These are phyloP conservation scores for Lepiota brunneoincarnata DNA, from an alignment of 768 basidiomycete genomes.

Conservation along the genomic window DNA sequence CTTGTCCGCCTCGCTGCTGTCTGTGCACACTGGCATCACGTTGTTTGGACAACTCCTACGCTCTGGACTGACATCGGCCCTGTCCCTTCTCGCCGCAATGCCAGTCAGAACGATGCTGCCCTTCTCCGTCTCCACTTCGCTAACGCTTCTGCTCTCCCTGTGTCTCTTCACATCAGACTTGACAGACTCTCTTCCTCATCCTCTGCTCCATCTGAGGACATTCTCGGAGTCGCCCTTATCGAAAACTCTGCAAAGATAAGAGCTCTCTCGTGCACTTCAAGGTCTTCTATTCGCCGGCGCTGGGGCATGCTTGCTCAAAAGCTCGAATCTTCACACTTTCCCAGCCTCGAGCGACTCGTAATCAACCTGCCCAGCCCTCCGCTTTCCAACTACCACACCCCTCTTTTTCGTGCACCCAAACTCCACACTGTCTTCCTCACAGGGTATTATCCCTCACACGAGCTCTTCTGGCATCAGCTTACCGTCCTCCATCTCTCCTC, in stretches of 20 bases:
- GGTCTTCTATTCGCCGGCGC: constrained; percentile 6
- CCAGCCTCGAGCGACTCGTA: not conserved
- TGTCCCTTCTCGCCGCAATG: constrained; percentile 2
- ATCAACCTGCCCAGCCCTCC: constrained; percentile 3
- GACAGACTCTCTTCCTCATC: constrained; percentile 8
- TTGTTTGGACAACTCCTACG: not conserved
- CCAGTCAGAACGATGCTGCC: not conserved
- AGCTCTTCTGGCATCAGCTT: constrained; percentile 3
- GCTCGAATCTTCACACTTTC: not conserved
- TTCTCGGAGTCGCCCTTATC: not conserved
- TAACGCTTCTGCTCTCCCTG: constrained; percentile 6
- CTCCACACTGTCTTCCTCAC: not conserved
- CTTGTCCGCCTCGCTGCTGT: not conserved
- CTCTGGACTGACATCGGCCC: not conserved
- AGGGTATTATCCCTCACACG: constrained; percentile 1
- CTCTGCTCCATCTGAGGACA: constrained; percentile 2
- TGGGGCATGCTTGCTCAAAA: constrained; percentile 8
- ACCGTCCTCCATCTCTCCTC: not conserved
- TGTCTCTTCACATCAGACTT: constrained; percentile 7
- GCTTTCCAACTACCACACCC: not conserved
- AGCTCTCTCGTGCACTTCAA: constrained; percentile 2
- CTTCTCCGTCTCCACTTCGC: constrained; percentile 7
- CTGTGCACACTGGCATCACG: constrained; percentile 1
- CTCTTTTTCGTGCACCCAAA: constrained; percentile 1
- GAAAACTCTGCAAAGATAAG: constrained; percentile 2